A percentile compares a stretch with the other conserved stretches of the same genome.
Evolutionary conservation across 768 basidiomycete species (phyloP).

Genomic region (Pulveroboletus frians): DNA sequence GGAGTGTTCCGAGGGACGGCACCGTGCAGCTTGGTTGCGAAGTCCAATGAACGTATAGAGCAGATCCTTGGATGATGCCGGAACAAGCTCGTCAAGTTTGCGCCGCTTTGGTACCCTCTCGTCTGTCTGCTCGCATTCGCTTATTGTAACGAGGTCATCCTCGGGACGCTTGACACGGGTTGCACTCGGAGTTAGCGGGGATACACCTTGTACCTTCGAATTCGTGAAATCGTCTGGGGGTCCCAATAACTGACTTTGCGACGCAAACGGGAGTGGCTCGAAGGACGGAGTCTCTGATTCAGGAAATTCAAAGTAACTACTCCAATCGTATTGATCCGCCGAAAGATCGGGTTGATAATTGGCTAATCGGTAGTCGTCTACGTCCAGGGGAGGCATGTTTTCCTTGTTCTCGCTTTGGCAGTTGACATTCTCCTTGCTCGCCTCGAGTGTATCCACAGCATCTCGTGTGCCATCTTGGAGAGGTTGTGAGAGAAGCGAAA

Average conservation of each 20-base stretch:
- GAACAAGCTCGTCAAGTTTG: slow-evolving; percentile 22
- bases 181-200: slow-evolving; percentile 4
- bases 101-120: slow-evolving; percentile 18
- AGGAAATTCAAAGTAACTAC: slow-evolving; percentile 19
- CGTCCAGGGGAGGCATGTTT: slow-evolving; percentile 9
- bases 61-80: slow-evolving; percentile 22
- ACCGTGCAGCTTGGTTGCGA: slow-evolving; percentile 15
- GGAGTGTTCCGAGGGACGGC: slow-evolving; percentile 4
- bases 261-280: slow-evolving; percentile 23
- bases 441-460: not conserved
- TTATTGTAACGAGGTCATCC: not conserved
- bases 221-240: slow-evolving; percentile 1
- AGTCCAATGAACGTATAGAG: slow-evolving; percentile 25
- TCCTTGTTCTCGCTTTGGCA: slow-evolving; percentile 14
- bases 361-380: not conserved
- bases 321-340: slow-evolving; percentile 19
- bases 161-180: not conserved
- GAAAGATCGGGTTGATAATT: not conserved
- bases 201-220: slow-evolving; percentile 1
- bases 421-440: slow-evolving; percentile 14
- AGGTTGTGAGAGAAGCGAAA: not conserved
- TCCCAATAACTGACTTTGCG: slow-evolving; percentile 13
- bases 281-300: slow-evolving; percentile 17
- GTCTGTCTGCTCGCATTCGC: not conserved
- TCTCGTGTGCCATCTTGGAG: slow-evolving; percentile 7